Base-by-base conservation (phyloP, 1,284 basidiomycete species). In the Xerocomus minutiporus region DNA sequence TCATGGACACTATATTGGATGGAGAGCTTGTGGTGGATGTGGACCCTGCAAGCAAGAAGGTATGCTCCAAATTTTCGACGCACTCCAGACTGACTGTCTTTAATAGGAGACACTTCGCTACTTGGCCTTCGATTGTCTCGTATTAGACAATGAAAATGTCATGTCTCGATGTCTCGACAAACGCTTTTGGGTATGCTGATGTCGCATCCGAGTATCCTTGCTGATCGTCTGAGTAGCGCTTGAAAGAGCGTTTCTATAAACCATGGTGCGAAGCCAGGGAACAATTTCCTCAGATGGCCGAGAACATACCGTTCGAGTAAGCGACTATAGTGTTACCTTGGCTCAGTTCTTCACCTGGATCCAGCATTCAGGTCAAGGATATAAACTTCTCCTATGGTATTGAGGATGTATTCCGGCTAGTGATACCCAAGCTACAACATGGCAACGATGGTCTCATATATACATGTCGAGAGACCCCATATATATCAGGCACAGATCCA, bases 361-460 rank as follows among this genome's bases (percentile, higher is more conserved):
- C 15, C 46, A 95, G 93, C 39, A 84, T 97, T 62, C 78, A 83
- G 62, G 84, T 96, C 59, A 99, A 99, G 68, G 80, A 83, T 45
- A 95, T 96, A 74, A 85, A 86, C 53, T 76, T 88, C n/a, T 91
- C 94, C 5, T 98, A 99, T 66, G 83, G 86, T 49, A 83, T 95
- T 48, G 85, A 90, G 41, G 83, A 88, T 57, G 93, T 99, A 9
- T 88, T 98, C 61, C 77, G 79, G 43, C 77, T 87, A 45, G 88
- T 93, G 55, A 88, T 99, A 36, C 93, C 94, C 3, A 79, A 78
- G n/a, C 75, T 99, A 3, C 84, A 93, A 59, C 97, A 99, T 66
- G 93, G 86, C 5, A 96, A 91, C 61, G 97, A 99, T 64, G 97
- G 97, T 0, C 82, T 99, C 54, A 97, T 99, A 62, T 99, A 97